A percentile compares a stretch with the other conserved stretches of the same genome.
phyloP scores from a whole-genome alignment of 495 filamentous ascomycete genomes.

The Lichenothelia convexa region DNA sequence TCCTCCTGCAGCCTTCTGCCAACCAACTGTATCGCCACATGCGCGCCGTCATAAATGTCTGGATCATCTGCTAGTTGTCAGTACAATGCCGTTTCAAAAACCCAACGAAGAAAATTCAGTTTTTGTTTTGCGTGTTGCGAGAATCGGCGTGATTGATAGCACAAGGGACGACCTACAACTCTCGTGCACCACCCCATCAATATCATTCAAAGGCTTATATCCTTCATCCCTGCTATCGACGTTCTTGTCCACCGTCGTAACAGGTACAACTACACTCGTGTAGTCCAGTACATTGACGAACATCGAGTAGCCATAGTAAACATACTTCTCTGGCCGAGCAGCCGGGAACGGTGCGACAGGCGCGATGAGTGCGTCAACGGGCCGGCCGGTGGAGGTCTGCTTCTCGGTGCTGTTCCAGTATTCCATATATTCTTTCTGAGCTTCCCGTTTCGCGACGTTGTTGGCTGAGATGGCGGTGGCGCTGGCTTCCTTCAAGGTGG shows the following conservation, averaged over 20 bases:
- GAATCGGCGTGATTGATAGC: too few species aligned
- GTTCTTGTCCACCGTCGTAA: slow-evolving; percentile 34
- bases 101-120: background rate
- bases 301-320: slow-evolving; percentile 31
- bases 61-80: slow-evolving; percentile 24
- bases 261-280: slow-evolving; percentile 36
- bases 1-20: slow-evolving; percentile 29
- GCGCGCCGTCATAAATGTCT: slow-evolving; percentile 28
- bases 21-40: slow-evolving; percentile 28
- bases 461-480: slow-evolving; percentile 31
- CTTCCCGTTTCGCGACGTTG: slow-evolving; percentile 39
- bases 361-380: slow-evolving; percentile 37
- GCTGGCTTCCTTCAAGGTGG: slow-evolving; percentile 20
- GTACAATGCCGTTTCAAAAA: background rate
- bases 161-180: slow-evolving; percentile 36
- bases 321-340: slow-evolving; percentile 29
- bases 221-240: slow-evolving; percentile 28
- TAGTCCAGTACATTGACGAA: slow-evolving; percentile 42
- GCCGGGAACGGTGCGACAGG: slow-evolving; percentile 44
- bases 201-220: slow-evolving; percentile 23
- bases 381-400: slow-evolving; percentile 36
- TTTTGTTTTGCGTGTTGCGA: too few species aligned
- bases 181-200: slow-evolving; percentile 26
- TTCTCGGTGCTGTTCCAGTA: slow-evolving; percentile 47
- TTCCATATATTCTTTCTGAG: slow-evolving; percentile 46